Base-by-base conservation (phyloP, 73 alveolate species). In the Loxodes magnus region DNA sequence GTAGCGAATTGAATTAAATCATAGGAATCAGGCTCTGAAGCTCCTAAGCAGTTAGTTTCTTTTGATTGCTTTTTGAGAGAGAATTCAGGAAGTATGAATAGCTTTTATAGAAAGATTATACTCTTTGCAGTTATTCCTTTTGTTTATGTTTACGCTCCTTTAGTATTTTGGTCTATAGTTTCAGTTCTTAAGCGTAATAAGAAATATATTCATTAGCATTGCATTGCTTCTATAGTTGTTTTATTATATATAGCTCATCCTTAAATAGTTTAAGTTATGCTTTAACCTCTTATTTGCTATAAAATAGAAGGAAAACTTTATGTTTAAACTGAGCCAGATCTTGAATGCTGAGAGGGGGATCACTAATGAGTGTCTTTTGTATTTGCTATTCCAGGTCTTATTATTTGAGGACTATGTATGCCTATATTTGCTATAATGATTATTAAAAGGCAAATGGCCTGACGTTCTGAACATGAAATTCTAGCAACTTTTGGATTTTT, bases 401-500 rank as follows among this genome's bases (percentile, higher is more conserved):
- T 64, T 2, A 16, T 70, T 3, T 77, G 77, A 64, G 39, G 16
- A 46, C 5, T 46, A 7, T 2, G 51, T 0, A 0, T 46, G 53
- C 59, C 59, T 10, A 21, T 23, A 7, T 10, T 46, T 1, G 9
- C n/a, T 1, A 5, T 46, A 41, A 19, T 46, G 1, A 46, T 10
- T 24, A 9, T 46, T 12, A 46, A 25, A 16, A 46, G 26, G 2
- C 22, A 24, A 10, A 16, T 12, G n/a, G 27, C 1, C 17, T 5
- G n/a, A n/a, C 17, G 22, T 1, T 2, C n/a, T 10, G 26, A 24
- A 10, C n/a, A 10, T 10, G n/a, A 19, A 0, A 69, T 54, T 4
- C 67, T 56, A 26, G 58, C 60, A 36, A 68, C 51, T 23, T 75
- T 68, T 54, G 90, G 90, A 1, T 75, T 75, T 31, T 50, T 75